A percentile compares a stretch with the other conserved stretches of the same genome.
Evolutionary conservation across 1,284 basidiomycete species (phyloP).

Genomic region (Ceratobasidium papillatum): DNA sequence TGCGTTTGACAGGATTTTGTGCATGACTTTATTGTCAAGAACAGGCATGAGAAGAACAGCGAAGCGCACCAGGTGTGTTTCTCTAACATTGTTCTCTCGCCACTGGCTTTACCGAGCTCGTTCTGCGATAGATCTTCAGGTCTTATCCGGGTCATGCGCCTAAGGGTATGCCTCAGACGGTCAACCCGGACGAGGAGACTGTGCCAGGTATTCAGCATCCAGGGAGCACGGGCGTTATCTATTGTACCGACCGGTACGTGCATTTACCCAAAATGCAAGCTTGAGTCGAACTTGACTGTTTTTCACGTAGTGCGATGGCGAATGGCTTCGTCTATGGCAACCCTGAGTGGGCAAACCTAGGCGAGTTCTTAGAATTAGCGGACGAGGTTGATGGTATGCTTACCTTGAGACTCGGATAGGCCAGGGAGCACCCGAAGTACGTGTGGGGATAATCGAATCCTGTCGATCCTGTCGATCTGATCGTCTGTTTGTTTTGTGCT

Average conservation of each 20-base stretch:
- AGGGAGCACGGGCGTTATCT: conserved; percentile 66
- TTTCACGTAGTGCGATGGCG: conserved; percentile 66
- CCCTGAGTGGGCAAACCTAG: conserved; percentile 79
- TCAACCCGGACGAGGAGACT: conserved; percentile 81
- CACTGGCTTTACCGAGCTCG: conserved; percentile 43
- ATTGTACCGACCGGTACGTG: conserved; percentile 76
- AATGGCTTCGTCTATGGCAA: conserved; percentile 85
- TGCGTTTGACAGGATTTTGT: conserved; percentile 45
- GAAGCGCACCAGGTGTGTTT: conserved; percentile 79
- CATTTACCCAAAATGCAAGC: background rate
- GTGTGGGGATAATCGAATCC: conserved; percentile 52
- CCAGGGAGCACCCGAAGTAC: conserved; percentile 85
- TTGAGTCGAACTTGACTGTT: conserved; percentile 22
- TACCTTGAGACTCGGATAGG: conserved; percentile 45
- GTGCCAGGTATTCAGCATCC: conserved; percentile 71
- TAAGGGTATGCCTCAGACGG: conserved; percentile 67
- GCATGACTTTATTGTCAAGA: conserved; percentile 52
- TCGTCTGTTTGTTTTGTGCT: conserved; percentile 1
- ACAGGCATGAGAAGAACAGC: conserved; percentile 78
- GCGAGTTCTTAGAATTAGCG: conserved; percentile 28
- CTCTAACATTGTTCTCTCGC: conserved; percentile 16
- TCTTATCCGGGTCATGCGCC: conserved; percentile 52
- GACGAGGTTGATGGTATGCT: conserved; percentile 12
- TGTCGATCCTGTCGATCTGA: conserved; percentile 9
- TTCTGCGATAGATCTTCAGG: conserved; percentile 62